Conservation (phyloP, 2,329 filamentous ascomycete species). For the Trichothecium sympodiale region DNA sequence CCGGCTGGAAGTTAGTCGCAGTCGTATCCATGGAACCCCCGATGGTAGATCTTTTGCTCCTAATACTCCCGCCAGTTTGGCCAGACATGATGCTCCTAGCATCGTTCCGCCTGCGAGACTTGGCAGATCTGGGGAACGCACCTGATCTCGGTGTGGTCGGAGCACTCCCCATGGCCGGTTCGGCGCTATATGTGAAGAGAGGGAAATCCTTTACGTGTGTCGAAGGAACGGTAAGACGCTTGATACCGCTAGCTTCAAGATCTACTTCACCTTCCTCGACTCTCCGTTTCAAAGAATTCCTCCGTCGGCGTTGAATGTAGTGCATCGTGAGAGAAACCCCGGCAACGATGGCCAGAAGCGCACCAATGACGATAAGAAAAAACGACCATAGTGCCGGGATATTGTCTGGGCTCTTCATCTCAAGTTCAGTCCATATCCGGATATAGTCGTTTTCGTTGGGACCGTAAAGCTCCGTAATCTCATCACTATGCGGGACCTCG, state of each 20-base stretch:
- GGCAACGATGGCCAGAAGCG: slow-evolving; percentile 57
- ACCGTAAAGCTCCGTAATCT: slow-evolving; percentile 43
- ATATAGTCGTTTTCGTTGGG: slow-evolving; percentile 47
- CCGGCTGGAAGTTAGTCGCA: slow-evolving; percentile 59
- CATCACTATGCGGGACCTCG: slow-evolving; percentile 43
- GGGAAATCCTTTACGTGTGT: slow-evolving; percentile 64
- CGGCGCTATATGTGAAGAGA: slow-evolving; percentile 62
- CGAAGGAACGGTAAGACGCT: slow-evolving; percentile 65
- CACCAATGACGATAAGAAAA: slow-evolving; percentile 56
- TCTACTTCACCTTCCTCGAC: slow-evolving; percentile 73
- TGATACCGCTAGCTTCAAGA: slow-evolving; percentile 76
- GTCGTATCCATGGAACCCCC: slow-evolving; percentile 22
- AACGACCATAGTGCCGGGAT: slow-evolving; percentile 78
- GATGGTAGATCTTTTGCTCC: slow-evolving; percentile 27
- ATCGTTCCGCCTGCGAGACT: slow-evolving; percentile 15
- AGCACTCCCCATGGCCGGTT: slow-evolving; percentile 27
- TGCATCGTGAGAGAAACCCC: slow-evolving; percentile 65
- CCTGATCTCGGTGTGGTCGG: slow-evolving; percentile 25
- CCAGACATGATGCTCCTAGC: slow-evolving; percentile 13
- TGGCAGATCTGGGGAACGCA: slow-evolving; percentile 15
- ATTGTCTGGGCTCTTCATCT: slow-evolving; percentile 31
- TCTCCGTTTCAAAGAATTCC: slow-evolving; percentile 55
- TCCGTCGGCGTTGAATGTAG: slow-evolving; percentile 59
- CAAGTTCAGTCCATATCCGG: slow-evolving; percentile 46
- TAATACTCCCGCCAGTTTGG: slow-evolving; percentile 17